These are phyloP conservation scores for Candida silvicultrix DNA, from an alignment of 805 yeast genomes.

Conservation along the genomic window DNA sequence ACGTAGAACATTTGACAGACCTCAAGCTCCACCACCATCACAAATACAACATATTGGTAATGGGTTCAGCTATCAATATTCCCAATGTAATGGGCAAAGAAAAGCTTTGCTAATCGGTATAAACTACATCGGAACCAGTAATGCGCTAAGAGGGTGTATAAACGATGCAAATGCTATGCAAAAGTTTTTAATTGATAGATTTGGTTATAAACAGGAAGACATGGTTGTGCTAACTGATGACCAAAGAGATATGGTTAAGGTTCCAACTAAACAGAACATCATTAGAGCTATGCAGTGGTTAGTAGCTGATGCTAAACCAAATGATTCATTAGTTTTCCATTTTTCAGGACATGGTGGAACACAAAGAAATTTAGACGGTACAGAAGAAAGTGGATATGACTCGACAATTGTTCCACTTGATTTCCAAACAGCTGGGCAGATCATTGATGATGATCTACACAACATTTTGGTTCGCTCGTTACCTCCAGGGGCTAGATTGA, in stretches of 20 bases:
- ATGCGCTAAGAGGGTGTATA: constrained; percentile 59
- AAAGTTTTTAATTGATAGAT: constrained; percentile 24
- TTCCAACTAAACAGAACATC: constrained; percentile 64
- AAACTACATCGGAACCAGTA: constrained; percentile 54
- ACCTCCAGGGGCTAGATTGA: constrained; percentile 59
- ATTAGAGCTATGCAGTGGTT: constrained; percentile 70
- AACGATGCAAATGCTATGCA: constrained; percentile 54
- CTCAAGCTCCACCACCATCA: constrained; percentile 9
- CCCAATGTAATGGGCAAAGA: constrained; percentile 53
- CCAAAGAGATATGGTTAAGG: constrained; percentile 22
- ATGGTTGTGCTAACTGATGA: constrained; percentile 48
- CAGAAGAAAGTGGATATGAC: constrained; percentile 58
- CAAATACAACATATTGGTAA: constrained; percentile 15
- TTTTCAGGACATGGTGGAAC: constrained; percentile 76
- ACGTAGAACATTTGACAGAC: constrained; percentile 2
- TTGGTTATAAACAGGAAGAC: constrained; percentile 23
- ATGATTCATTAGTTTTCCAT: constrained; percentile 66
- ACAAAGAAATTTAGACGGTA: constrained; percentile 52
- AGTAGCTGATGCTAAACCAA: constrained; percentile 56
- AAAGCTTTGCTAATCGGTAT: constrained; percentile 67
- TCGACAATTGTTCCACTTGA: constrained; percentile 60
- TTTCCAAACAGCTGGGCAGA: constrained; percentile 53
- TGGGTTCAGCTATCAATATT: constrained; percentile 32
- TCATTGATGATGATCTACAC: constrained; percentile 63
- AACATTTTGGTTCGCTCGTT: constrained; percentile 54